phyloP scores from a whole-genome alignment of 2,329 filamentous ascomycete genomes.

The Drechmeria coniospora region DNA sequence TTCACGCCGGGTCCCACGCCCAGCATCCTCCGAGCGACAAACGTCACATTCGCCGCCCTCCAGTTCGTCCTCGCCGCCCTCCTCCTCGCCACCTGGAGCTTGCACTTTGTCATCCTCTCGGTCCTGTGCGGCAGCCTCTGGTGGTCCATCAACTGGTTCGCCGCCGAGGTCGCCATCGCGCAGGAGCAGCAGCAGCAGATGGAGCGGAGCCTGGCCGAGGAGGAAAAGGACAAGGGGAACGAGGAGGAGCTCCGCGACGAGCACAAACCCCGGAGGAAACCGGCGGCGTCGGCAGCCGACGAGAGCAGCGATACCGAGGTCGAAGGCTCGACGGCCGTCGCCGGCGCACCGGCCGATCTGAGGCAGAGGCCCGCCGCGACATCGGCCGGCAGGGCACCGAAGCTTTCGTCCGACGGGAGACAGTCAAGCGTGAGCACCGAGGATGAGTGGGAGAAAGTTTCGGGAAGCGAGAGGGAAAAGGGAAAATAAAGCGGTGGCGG shows the following conservation, averaged over 20 bases:
- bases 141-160: conserved; percentile 97
- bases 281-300: conserved; percentile 9
- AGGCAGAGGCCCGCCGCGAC: conserved; percentile 28
- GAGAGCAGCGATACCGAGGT: conserved; percentile 30
- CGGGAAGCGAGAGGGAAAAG: conserved; percentile 52
- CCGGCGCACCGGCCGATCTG: conserved; percentile 26
- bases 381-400: conserved; percentile 9
- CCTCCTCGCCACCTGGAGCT: conserved; percentile 66
- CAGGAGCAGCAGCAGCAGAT: conserved; percentile 18
- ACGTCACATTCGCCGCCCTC: conserved; percentile 72
- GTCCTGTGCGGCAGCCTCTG: conserved; percentile 68
- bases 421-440: conserved; percentile 62
- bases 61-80: conserved; percentile 65
- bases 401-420: conserved; percentile 19
- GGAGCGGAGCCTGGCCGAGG: conserved; percentile 23
- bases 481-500: too few species aligned
- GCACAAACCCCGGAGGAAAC: conserved; percentile 7
- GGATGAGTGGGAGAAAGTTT: conserved; percentile 95
- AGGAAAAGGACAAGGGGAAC: conserved; percentile 20
- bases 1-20: conserved; percentile 87
- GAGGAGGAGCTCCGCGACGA: conserved; percentile 12
- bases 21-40: conserved; percentile 76
- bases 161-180: conserved; percentile 40
- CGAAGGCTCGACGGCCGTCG: conserved; percentile 20
- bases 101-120: conserved; percentile 79